phyloP scores from a whole-genome alignment of 768 basidiomycete genomes.

The Amanita pallidorosea region DNA sequence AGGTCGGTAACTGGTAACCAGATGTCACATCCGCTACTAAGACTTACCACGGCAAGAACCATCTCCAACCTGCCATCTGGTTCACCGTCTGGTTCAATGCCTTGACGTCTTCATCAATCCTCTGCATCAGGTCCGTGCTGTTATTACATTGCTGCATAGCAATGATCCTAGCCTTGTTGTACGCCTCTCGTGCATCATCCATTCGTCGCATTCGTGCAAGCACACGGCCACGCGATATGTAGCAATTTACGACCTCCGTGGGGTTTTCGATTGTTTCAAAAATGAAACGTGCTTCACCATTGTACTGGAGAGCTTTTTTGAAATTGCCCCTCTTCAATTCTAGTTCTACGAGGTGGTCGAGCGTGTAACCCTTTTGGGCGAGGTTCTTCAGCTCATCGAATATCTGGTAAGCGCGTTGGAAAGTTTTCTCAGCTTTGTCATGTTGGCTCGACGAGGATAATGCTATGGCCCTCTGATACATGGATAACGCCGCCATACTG shows the following conservation, averaged over 20 bases:
- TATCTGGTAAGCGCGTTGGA: neutral
- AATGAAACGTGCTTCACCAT: neutral
- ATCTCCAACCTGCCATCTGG: neutral
- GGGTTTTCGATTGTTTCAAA: neutral
- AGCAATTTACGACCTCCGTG: neutral
- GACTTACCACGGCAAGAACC: too few species aligned
- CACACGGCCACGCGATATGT: neutral
- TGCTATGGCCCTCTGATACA: neutral
- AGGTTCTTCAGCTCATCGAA: neutral
- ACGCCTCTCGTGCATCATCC: neutral
- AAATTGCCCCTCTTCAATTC: neutral
- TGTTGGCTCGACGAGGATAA: neutral
- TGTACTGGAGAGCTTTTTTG: neutral
- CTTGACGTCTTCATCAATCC: neutral
- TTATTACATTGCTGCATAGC: neutral
- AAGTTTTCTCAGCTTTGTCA: neutral
- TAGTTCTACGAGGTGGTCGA: neutral
- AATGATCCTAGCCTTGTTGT: neutral
- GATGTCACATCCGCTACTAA: too few species aligned
- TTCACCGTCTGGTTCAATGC: neutral
- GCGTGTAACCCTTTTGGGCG: neutral
- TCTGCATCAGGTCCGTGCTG: neutral
- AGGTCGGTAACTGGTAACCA: too few species aligned
- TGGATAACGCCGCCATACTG: neutral
- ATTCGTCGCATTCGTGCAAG: neutral